Base-by-base conservation (phyloP, 306 rosid genomes). In the Ammopiptanthus mongolicus region DNA sequence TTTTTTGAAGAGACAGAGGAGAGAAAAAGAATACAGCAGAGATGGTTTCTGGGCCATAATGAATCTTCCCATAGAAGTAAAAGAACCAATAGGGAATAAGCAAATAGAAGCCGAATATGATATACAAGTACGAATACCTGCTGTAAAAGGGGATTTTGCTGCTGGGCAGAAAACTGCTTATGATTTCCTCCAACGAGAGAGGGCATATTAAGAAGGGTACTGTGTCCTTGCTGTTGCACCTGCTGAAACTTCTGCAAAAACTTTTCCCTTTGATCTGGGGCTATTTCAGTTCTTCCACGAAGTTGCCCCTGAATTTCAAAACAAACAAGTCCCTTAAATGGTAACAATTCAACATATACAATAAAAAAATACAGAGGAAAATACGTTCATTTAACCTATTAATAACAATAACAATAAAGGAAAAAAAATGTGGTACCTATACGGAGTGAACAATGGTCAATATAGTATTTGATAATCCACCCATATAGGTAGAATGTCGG, bases 191-290 rank as follows among this genome's bases (percentile, higher is more conserved):
- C 97, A 63, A 80, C 73, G 75, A 91, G 91, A 75, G 97, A 44
- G 19, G 92, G 88, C 92, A 94, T 89, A 71, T 86, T 85, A 67
- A 86, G 97, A 70, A 94, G 86, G 82, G 88, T 88, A 74, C 85
- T 80, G 53, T 88, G 93, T 71, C 96, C 93, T 74, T 94, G 98
- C 81, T 91, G 98, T 87, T 93, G 97, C 78, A 95, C 97, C 82
- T 95, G 97, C 77, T 95, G 97, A 66, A 83, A 89, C 79, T 89
- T 87, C 84, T 95, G 98, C 91, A 95, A 80, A 88, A 86, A 95
- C 51, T 95, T 95, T 85, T 95, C 98, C 81, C 97, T 86, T 78
- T 87, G 96, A 86, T 95, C 98, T 19, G 98, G 98, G 66, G 96
- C 91, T 57, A 91, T 86, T 86, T 95, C 98, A 82, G 97, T 87